Evolutionary conservation across 2,329 filamentous ascomycete genomes (phyloP), one percentile per base, ranked within the genome.

Genomic region (Calonectria pseudoreteaudii): DNA sequence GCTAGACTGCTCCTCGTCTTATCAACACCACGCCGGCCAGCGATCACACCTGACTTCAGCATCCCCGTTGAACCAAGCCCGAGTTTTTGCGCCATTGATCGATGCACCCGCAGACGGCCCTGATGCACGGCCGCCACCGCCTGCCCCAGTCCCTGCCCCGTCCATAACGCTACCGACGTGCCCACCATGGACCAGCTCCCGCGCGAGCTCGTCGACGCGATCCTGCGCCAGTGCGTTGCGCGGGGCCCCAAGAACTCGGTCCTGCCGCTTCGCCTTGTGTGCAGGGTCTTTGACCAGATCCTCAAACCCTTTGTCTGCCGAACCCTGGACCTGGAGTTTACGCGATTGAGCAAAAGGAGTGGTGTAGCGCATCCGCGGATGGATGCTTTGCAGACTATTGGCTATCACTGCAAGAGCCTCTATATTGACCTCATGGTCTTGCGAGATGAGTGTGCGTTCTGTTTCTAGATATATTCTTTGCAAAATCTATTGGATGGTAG

Each of bases 391-490:
- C 83, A 85, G 75, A 86, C 85, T 3, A 84, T 89, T 65, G 88
- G 87, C 3, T 83, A 85, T 36, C 82, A 87, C n/a, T 88, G 87
- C 83, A 86, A 86, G 76, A 86, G 87, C 36, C 77, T 90, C 6
- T 88, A 87, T 72, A 83, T 90, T 62, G 88, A 90, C 77, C 81
- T 90, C 79, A 89, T 88, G 87, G 84, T 89, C 20, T 80, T 90
- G 47, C 85, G 88, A 76, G 88, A 90, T 77, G 87, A 89, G 68
- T 79, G 88, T 89, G 82, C 76, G 86, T 76, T 7, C 28, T 31
- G 5, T 10, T 28, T 44, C 10, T 14, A 47, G 7, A 34, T 58
- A 0, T 1, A 10, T 26, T 26, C 30, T 38, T 36, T 6, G 23
- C 10, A 14, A 31, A 47, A 20, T 8, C 58, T 7, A 26, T 36